A percentile compares a stretch with the other conserved stretches of the same genome.
phyloP scores from a whole-genome alignment of 257 asterid species.

The Capsicum pubescens region DNA sequence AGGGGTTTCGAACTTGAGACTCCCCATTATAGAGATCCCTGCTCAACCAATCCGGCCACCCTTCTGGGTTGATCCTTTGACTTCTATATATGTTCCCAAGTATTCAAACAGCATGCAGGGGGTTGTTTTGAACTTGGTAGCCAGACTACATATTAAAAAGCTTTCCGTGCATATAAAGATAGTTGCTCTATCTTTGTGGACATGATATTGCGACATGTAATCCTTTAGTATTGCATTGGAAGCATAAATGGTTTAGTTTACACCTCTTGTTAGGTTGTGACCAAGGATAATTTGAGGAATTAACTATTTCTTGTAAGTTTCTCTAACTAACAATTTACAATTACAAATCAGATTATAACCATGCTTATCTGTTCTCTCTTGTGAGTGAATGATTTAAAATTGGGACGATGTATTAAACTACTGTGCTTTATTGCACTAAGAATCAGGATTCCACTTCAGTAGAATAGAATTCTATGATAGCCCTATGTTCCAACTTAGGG shows the following conservation, averaged over 20 bases:
- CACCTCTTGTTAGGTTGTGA: not conserved
- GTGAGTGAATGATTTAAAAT: not conserved
- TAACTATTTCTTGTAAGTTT: not conserved
- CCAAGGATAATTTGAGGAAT: conserved; percentile 1
- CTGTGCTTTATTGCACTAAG: conserved; percentile 11
- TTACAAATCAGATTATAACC: not conserved
- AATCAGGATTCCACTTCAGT: not conserved
- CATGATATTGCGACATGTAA: not conserved
- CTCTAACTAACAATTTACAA: not conserved
- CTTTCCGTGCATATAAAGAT: not conserved
- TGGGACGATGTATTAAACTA: not conserved
- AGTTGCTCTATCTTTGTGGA: not conserved
- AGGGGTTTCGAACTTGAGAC: too few species aligned
- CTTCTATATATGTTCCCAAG: too few species aligned
- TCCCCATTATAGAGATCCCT: too few species aligned
- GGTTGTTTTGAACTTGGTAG: too few species aligned
- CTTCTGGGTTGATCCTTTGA: not conserved
- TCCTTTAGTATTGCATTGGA: conserved; percentile 15
- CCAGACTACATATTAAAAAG: too few species aligned
- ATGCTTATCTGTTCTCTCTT: not conserved
- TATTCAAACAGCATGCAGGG: too few species aligned
- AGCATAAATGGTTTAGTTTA: not conserved
- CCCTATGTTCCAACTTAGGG: not conserved
- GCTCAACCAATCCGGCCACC: too few species aligned
- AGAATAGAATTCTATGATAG: not conserved